phyloP scores from a whole-genome alignment of 768 basidiomycete genomes.

The Suillus subaureus region DNA sequence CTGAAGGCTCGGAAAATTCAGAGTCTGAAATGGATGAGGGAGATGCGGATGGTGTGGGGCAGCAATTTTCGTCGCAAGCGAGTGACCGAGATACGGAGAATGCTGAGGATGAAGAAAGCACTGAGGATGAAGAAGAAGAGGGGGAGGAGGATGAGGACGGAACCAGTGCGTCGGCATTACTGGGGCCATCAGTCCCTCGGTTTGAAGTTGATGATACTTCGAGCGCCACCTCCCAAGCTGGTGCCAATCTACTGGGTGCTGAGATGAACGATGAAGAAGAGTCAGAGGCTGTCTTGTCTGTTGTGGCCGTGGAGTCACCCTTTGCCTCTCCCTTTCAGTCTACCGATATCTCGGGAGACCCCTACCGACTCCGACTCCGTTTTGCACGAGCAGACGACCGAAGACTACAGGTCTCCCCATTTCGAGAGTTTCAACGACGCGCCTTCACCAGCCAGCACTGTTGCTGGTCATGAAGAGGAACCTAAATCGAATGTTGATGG shows the following conservation, averaged over 20 bases:
- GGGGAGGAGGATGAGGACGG: slow-evolving; percentile 27
- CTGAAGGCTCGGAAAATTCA: slow-evolving; percentile 29
- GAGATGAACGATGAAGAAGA: slow-evolving; percentile 5
- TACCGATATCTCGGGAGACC: background rate
- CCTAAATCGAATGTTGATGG: background rate
- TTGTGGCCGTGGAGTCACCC: background rate
- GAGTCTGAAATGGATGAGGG: slow-evolving; percentile 18
- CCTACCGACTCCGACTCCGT: slow-evolving; percentile 6
- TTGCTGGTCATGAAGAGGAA: background rate
- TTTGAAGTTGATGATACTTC: slow-evolving; percentile 16
- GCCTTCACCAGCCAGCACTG: slow-evolving; percentile 5
- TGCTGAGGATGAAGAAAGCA: slow-evolving; percentile 7
- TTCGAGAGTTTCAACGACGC: slow-evolving; percentile 4
- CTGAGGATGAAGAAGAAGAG: slow-evolving; percentile 21
- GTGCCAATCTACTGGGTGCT: background rate
- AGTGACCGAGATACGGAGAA: slow-evolving; percentile 6
- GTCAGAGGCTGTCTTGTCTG: background rate
- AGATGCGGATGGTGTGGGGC: slow-evolving; percentile 12
- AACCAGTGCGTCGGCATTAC: slow-evolving; percentile 29
- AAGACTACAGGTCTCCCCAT: slow-evolving; percentile 6
- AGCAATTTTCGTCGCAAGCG: slow-evolving; percentile 1
- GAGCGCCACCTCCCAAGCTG: background rate
- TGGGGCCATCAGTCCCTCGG: slow-evolving; percentile 17
- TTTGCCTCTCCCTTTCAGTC: background rate
- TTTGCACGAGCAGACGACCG: slow-evolving; percentile 4